phyloP scores from a whole-genome alignment of 495 filamentous ascomycete species.

The Lophiostoma macrostomum region DNA sequence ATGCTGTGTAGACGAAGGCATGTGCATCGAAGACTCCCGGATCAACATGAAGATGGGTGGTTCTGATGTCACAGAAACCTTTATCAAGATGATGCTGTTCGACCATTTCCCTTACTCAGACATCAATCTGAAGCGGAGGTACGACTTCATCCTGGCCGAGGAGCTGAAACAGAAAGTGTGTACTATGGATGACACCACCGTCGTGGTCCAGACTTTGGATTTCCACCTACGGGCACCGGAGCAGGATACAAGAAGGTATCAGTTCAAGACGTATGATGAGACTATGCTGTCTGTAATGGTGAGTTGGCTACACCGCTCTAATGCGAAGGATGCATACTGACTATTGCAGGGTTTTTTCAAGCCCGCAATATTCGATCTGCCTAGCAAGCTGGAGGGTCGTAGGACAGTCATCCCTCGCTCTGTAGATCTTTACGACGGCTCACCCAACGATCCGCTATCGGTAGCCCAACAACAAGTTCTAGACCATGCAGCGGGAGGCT shows the following conservation, averaged over 20 bases:
- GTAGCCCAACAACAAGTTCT: constrained; percentile 75
- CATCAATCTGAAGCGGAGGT: constrained; percentile 83
- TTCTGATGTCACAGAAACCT: constrained; percentile 85
- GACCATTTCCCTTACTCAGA: constrained; percentile 92
- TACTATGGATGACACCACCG: constrained; percentile 78
- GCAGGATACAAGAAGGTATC: constrained; percentile 84
- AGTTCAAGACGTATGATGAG: constrained; percentile 94
- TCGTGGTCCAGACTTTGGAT: constrained; percentile 74
- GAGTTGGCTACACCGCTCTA: constrained; percentile 35
- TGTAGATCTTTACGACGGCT: constrained; percentile 87
- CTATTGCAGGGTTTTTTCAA: constrained; percentile 59
- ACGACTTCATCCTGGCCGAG: constrained; percentile 91
- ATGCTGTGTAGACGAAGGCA: constrained; percentile 94
- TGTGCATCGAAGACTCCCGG: constrained; percentile 87
- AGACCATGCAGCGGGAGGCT: constrained; percentile 28
- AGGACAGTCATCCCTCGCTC: constrained; percentile 77
- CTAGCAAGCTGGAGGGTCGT: constrained; percentile 70
- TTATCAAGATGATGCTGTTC: constrained; percentile 94
- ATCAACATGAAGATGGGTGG: constrained; percentile 95
- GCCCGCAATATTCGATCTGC: constrained; percentile 79
- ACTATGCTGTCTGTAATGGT: constrained; percentile 85
- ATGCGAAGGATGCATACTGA: constrained; percentile 10
- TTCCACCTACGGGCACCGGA: constrained; percentile 87
- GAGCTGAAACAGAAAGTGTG: constrained; percentile 89
- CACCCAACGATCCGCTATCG: constrained; percentile 84